These are phyloP conservation scores for Trichoderma hamatum DNA, from an alignment of 2,329 filamentous ascomycete genomes.

Conservation along the genomic window DNA sequence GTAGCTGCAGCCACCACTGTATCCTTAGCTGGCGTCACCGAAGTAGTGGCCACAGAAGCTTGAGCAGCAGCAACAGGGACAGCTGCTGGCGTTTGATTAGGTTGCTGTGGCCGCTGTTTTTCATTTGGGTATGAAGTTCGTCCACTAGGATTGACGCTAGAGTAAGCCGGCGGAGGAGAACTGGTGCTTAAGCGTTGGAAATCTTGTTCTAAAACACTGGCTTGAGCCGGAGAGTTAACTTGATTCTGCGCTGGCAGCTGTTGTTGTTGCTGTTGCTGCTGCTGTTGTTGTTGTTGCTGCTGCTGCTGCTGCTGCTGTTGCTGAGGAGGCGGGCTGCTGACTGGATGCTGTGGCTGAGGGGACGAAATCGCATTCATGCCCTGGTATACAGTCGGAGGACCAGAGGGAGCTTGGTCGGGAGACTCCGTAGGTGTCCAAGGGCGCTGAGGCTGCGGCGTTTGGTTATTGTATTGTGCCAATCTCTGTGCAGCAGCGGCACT, in stretches of 20 bases:
- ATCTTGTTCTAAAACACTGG: conserved; percentile 81
- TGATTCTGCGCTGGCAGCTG: conserved; percentile 40
- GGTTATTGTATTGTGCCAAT: conserved; percentile 71
- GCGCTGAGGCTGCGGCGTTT: conserved; percentile 47
- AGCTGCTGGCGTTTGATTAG: conserved; percentile 26
- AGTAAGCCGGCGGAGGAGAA: conserved; percentile 94
- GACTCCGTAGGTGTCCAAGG: conserved; percentile 96
- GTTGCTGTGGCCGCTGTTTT: conserved; percentile 62
- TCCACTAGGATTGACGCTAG: conserved; percentile 65
- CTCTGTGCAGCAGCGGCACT: conserved; percentile 83
- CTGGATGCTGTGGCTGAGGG: conserved; percentile 48
- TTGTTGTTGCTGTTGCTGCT: conserved; percentile 39
- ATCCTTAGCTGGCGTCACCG: conserved; percentile 38
- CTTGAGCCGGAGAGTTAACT: conserved; percentile 51
- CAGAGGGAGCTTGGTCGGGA: conserved; percentile 83
- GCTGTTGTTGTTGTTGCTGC: conserved; percentile 38
- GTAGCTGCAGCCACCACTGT: conserved; percentile 30
- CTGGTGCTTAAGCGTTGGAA: conserved; percentile 80
- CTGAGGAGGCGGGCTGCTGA: conserved; percentile 50
- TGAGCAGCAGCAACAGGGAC: conserved; percentile 36
- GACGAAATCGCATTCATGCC: conserved; percentile 71
- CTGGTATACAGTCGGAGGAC: conserved; percentile 89
- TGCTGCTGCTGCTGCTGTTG: conserved; percentile 42
- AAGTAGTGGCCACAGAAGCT: conserved; percentile 29
- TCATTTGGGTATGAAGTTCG: conserved; percentile 73